Evolutionary conservation across 257 asterid genomes (phyloP).

Genomic region (Lantana camara): DNA sequence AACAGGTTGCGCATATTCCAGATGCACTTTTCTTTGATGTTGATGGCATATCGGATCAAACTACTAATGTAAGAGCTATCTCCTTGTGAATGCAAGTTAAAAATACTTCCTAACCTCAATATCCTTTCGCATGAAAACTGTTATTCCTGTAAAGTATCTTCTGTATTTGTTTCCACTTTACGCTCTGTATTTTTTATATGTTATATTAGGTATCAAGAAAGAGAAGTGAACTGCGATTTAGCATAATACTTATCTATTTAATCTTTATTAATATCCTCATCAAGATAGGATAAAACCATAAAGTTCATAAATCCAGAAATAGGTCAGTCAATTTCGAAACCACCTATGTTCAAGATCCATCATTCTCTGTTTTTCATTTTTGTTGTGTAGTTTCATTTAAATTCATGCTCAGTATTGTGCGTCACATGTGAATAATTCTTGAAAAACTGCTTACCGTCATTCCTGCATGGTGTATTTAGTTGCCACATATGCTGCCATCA

Average conservation of each 20-base stretch:
- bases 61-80: slow-evolving; percentile 63
- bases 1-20: slow-evolving; percentile 98
- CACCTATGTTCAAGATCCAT: too few species aligned
- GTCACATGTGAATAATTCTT: slow-evolving; percentile 13
- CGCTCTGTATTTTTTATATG: background rate
- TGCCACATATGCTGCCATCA: slow-evolving; percentile 98
- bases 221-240: background rate
- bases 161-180: background rate
- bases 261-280: background rate
- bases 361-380: too few species aligned
- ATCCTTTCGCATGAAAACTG: slow-evolving; percentile 2
- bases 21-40: slow-evolving; percentile 95
- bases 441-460: slow-evolving; percentile 8
- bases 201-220: slow-evolving; percentile 5
- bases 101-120: slow-evolving; percentile 3
- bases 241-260: slow-evolving; percentile 6
- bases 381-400: slow-evolving; percentile 15
- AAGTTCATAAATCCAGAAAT: too few species aligned
- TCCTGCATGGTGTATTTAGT: slow-evolving; percentile 45
- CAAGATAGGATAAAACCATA: background rate
- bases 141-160: slow-evolving; percentile 5
- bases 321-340: too few species aligned
- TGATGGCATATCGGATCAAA: slow-evolving; percentile 81
- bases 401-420: slow-evolving; percentile 6
- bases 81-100: slow-evolving; percentile 16